Conservation (phyloP, 2,329 filamentous ascomycete species). For the Verticillium klebahnii region DNA sequence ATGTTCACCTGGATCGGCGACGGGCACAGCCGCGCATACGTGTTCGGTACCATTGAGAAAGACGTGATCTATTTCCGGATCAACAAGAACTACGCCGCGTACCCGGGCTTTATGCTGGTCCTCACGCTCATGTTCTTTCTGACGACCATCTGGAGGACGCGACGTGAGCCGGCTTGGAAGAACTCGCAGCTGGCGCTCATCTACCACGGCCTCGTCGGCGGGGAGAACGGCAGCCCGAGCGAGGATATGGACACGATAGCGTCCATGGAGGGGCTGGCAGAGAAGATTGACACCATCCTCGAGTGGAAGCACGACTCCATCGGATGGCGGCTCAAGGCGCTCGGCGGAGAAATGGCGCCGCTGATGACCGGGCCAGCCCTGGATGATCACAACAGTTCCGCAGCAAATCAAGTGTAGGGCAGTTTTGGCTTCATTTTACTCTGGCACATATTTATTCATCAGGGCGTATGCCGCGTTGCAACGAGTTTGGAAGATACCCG, state of each 20-base stretch:
- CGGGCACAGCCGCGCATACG: neutral
- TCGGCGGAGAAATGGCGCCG: neutral
- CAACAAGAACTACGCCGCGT: neutral
- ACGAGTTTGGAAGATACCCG: neutral
- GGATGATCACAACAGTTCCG: neutral
- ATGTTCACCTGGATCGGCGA: neutral
- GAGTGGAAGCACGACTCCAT: neutral
- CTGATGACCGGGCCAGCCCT: neutral
- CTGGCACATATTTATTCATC: neutral
- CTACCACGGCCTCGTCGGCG: neutral
- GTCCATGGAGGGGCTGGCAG: neutral
- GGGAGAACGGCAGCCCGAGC: neutral
- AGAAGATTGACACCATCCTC: neutral
- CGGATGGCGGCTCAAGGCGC: neutral
- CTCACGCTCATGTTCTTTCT: neutral
- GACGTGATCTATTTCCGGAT: neutral
- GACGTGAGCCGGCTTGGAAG: neutral
- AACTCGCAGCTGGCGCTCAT: constrained; percentile 1
- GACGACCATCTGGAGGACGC: neutral
- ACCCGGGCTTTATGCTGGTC: neutral
- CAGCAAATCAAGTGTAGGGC: neutral
- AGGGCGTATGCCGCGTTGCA: neutral
- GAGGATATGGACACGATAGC: neutral
- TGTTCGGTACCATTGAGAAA: neutral
- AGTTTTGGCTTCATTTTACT: neutral